Evolutionary conservation across 805 yeast genomes (phyloP), one percentile per base, ranked within the genome.

Genomic region (Komagataella mondaviorum): DNA sequence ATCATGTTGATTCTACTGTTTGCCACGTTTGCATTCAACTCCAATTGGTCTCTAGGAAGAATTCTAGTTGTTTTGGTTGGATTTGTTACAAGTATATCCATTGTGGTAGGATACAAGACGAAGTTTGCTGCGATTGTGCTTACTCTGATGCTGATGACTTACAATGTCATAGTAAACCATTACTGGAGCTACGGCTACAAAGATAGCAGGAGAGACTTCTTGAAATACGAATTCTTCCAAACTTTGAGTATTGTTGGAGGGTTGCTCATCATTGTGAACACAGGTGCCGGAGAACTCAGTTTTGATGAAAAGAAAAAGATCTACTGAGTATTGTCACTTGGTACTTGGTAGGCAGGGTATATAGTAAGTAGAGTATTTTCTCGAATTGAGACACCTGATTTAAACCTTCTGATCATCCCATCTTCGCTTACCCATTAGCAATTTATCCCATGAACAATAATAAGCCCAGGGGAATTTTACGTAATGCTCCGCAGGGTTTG

Each of bases 211-310:
- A 81, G 96, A 62, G 99, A 91, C 69, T 86, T 81, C 67, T 70
- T 88, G 65, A 86, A 86, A 67, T 93, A 90, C 67, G 98, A 90
- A 68, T 87, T 86, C 67, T 91, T 85, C 77, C 99, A 93, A 71
- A 88, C 96, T 45, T 74, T 91, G 63, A 85, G 95, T 53, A 91
- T 91, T 64, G 90, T 91, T 49, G 99, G 99, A 53, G 99, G 98
- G 1, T 77, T 91, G 55, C 70, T 91, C 55, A 72, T 93, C 57
- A 87, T 93, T 55, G 96, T 88, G 54, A 88, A 86, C 69, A 88
- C 96, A 3, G 99, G 99, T 55, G 98, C 98, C 30, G 99, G 99
- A 49, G 90, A 86, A 59, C 75, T 91, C 56, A 86, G 96, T 23
- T 71, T 91, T 53, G 99, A 91, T 63, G 97, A 89, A 67, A 91